phyloP scores from a whole-genome alignment of 805 yeast genomes.

The Saturnispora diversa region DNA sequence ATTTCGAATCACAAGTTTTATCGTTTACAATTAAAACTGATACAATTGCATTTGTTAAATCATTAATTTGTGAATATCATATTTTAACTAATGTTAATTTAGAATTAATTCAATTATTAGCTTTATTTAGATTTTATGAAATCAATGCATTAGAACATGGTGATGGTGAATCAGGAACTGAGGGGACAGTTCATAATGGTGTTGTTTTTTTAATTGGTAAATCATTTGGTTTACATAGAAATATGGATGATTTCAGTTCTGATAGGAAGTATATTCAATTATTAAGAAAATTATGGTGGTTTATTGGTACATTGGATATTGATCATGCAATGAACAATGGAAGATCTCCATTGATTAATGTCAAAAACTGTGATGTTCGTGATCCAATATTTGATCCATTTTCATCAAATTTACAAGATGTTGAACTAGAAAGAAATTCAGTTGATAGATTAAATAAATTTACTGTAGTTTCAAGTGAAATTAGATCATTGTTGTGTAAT shows the following conservation, averaged over 20 bases:
- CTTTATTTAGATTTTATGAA: constrained; percentile 35
- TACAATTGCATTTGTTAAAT: constrained; percentile 32
- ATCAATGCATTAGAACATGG: constrained; percentile 42
- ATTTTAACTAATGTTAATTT: constrained; percentile 33
- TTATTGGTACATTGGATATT: constrained; percentile 20
- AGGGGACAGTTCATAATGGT: constrained; percentile 32
- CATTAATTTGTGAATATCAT: constrained; percentile 34
- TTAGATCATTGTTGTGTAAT: constrained; percentile 19
- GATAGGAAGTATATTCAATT: constrained; percentile 18
- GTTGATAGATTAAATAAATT: constrained; percentile 18
- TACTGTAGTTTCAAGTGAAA: constrained; percentile 14
- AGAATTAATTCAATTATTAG: constrained; percentile 36
- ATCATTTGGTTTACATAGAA: constrained; percentile 36
- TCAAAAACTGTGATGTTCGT: constrained; percentile 16
- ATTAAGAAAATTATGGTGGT: constrained; percentile 28
- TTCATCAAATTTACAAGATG: constrained; percentile 14
- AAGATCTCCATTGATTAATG: constrained; percentile 15
- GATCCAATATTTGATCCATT: constrained; percentile 14
- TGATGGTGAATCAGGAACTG: constrained; percentile 39
- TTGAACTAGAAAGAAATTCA: constrained; percentile 19
- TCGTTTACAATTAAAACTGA: constrained; percentile 35
- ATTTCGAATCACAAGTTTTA: constrained; percentile 16
- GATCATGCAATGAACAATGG: constrained; percentile 21
- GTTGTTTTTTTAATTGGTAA: constrained; percentile 34
- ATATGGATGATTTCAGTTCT: constrained; percentile 2